Percentiles rank a stretch among this genome's conserved stretches.
phyloP scores from a whole-genome alignment of 345 rosid genomes.

The Limnanthes douglasii region DNA sequence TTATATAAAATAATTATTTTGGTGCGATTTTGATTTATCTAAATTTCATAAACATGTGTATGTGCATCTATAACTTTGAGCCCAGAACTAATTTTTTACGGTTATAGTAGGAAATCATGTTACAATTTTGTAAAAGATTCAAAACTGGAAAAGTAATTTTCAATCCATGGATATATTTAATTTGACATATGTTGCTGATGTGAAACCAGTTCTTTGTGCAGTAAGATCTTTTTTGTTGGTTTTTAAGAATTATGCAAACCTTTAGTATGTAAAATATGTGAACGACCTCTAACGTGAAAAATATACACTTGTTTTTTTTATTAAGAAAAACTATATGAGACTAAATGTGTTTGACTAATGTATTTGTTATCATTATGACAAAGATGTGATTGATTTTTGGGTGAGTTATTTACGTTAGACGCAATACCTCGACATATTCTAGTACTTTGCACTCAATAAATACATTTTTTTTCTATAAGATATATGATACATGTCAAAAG shows the following conservation, averaged over 20 bases:
- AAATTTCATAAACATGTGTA: slow-evolving; percentile 7
- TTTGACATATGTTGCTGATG: slow-evolving; percentile 39
- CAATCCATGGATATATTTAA: slow-evolving; percentile 60
- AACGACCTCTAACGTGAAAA: too few species aligned
- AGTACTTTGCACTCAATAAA: slow-evolving; percentile 71
- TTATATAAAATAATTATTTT: neutral
- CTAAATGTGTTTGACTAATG: too few species aligned
- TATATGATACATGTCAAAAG: slow-evolving; percentile 70
- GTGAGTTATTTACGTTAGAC: slow-evolving; percentile 34
- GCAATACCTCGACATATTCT: slow-evolving; percentile 38
- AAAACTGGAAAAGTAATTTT: slow-evolving; percentile 50
- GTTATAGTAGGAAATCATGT: slow-evolving; percentile 66
- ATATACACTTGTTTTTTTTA: too few species aligned
- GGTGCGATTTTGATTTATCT: neutral
- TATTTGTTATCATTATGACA: too few species aligned
- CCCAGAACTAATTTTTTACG: slow-evolving; percentile 55
- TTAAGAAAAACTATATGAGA: too few species aligned
- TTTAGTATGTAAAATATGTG: too few species aligned
- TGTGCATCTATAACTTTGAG: slow-evolving; percentile 50
- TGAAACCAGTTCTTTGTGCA: slow-evolving; percentile 74
- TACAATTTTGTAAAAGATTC: slow-evolving; percentile 62
- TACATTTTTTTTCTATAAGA: slow-evolving; percentile 44
- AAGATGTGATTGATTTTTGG: slow-evolving; percentile 88
- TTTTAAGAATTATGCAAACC: too few species aligned
- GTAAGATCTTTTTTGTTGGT: too few species aligned